Evolutionary conservation across 1,284 basidiomycete species (phyloP), one percentile per base, ranked within the genome.

Genomic region (Violaceomyces palustris): DNA sequence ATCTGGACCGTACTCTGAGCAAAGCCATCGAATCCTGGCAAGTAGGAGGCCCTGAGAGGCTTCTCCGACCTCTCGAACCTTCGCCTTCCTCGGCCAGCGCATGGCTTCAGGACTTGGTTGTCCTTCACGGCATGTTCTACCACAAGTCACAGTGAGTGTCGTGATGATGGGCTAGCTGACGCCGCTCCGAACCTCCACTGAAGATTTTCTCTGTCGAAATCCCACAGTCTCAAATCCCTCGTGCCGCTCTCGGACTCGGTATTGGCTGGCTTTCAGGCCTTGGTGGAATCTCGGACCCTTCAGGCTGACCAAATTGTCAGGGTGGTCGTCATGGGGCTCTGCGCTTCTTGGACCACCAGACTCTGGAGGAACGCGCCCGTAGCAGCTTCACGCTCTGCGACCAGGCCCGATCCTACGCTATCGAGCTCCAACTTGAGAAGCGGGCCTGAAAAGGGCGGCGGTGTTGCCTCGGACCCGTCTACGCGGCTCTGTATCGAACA

Each of bases 341-440:
- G 62, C 27, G 64, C 68, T 5, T 59, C 53, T 14, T 69, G 61
- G 65, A 58, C 61, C 1, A 61, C 47, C 3, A 47, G 65, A 21
- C 53, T 66, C 3, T 67, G 60, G 60, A 42, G 61, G 18, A 41
- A 45, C 26, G 49, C 53, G 22, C 48, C 56, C 5, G 10, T 27
- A 3, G 10, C 18, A 6, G 23, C 35, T 6, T 37, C 35, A 11
- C 18, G 42, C 11, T 10, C 39, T 29, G 11, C 44, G 39, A 21
- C 45, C 46, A 8, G 45, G 38, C 28, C 44, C 41, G 1, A 33
- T 80, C 86, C 39, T 79, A 82, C 6, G 81, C 91, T 57, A 85
- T 84, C 35, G n/a, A n/a, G n/a, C n/a, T n/a, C n/a, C n/a, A 85
- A 86, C 0, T 78, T 90, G 21, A 92, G 86, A 84, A 84, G 85